Percentiles rank a stretch among this genome's conserved stretches.
These are phyloP conservation scores for Candida sanyaensis DNA, from an alignment of 1,139 yeast species.

Conservation along the genomic window DNA sequence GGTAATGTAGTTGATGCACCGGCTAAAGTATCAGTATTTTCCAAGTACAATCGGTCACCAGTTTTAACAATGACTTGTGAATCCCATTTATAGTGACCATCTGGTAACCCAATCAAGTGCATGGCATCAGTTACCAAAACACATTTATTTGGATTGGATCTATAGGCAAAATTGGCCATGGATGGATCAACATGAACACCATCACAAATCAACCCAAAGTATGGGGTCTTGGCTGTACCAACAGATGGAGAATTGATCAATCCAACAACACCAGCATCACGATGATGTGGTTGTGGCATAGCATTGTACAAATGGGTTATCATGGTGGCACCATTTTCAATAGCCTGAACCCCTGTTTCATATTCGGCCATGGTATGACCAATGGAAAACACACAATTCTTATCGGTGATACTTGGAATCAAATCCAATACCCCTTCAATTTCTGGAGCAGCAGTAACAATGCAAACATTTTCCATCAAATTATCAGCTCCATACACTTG, in stretches of 20 bases:
- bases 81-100: slow-evolving; percentile 55
- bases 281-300: slow-evolving; percentile 68
- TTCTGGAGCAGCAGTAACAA: slow-evolving; percentile 67
- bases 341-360: slow-evolving; percentile 50
- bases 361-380: slow-evolving; percentile 60
- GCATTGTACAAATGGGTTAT: slow-evolving; percentile 67
- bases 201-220: slow-evolving; percentile 61
- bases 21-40: slow-evolving; percentile 63
- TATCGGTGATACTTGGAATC: slow-evolving; percentile 41
- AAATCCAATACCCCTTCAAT: slow-evolving; percentile 53
- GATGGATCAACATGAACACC: slow-evolving; percentile 66
- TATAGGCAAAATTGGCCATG: slow-evolving; percentile 55
- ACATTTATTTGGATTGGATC: slow-evolving; percentile 55
- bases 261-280: slow-evolving; percentile 63
- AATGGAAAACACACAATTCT: slow-evolving; percentile 48
- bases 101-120: slow-evolving; percentile 54
- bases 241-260: slow-evolving; percentile 45
- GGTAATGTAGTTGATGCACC: slow-evolving; percentile 64
- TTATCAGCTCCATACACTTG: slow-evolving; percentile 49
- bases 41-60: slow-evolving; percentile 49
- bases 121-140: slow-evolving; percentile 66
- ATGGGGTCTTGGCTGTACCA: slow-evolving; percentile 38
- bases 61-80: slow-evolving; percentile 49
- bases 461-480: slow-evolving; percentile 44
- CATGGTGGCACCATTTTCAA: slow-evolving; percentile 57